Evolutionary conservation across 176 grass and related monocot species (phyloP), one percentile per base, ranked within the genome.

Genomic region (Zoysia pacifica): DNA sequence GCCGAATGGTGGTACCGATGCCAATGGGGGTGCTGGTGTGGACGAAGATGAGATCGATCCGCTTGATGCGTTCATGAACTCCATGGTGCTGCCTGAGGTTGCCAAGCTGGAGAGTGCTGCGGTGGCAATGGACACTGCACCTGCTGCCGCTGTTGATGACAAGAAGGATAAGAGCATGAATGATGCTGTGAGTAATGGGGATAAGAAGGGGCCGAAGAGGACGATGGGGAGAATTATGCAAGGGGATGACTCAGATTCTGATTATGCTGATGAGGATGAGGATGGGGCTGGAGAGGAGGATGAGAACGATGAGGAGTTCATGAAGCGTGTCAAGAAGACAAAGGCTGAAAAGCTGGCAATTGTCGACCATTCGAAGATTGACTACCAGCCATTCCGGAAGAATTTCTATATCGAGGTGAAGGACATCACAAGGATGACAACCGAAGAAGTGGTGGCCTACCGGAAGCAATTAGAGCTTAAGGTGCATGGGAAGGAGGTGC

Each of bases 261-360:
- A 94, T 62, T 87, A 85, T 4, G 75, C 87, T 5, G 81, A 88
- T 42, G 78, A 44, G 50, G 87, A 86, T 48, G 79, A 91, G 60
- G 86, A 83, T 9, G 88, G 86, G 47, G 78, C 62, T 41, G 81
- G 76, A 46, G 65, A 69, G 19, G 90, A 94, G 11, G 95, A 98
- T 76, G 92, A 94, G 86, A 79, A 98, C 53, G 96, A 98, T 73
- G 96, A 90, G 8, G 90, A 98, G 43, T 98, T 98, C 79, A 86
- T 98, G 79, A 94, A 94, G 79, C 90, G 92, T 41, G 96, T 98
- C 35, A 94, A 93, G 86, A 98, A 98, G 77, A 98, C 96, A 4
- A 94, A 98, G 93, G 90, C 58, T 2, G 96, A 98, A 54, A 98
- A 98, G 73, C 79, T 98, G 50, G 89, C 86, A 15, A 87, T 98